These are phyloP conservation scores for Solanum aculeatissimum DNA, from an alignment of 305 asterid genomes.

Conservation along the genomic window DNA sequence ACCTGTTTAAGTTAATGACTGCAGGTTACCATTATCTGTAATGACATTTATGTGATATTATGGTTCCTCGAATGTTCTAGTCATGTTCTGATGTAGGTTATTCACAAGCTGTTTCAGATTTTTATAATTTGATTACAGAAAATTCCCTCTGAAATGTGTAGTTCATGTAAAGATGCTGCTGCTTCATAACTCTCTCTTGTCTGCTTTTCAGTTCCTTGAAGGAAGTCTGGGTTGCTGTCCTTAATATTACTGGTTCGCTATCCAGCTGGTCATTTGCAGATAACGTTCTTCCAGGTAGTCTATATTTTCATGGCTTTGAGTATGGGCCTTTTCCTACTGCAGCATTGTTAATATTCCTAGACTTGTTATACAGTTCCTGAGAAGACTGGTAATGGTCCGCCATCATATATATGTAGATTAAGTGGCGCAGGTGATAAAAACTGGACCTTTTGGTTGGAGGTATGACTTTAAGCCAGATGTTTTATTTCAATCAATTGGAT, in stretches of 20 bases:
- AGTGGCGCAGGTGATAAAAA: slow-evolving; percentile 68
- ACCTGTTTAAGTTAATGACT: not conserved
- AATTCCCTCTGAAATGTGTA: not conserved
- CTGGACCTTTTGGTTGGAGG: slow-evolving; percentile 99
- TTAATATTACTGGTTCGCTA: slow-evolving; percentile 87
- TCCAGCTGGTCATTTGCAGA: slow-evolving; percentile 92
- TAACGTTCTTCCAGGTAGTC: slow-evolving; percentile 62
- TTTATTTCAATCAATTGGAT: not conserved
- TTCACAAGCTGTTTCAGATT: not conserved
- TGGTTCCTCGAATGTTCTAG: not conserved
- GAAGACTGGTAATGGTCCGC: slow-evolving; percentile 50
- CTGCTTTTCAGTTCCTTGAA: slow-evolving; percentile 51
- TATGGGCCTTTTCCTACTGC: not conserved
- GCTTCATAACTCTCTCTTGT: not conserved
- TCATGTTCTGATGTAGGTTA: not conserved
- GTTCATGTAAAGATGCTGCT: not conserved
- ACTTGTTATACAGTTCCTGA: slow-evolving; percentile 52
- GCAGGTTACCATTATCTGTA: not conserved
- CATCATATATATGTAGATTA: slow-evolving; percentile 70
- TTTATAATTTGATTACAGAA: not conserved
- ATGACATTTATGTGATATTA: not conserved
- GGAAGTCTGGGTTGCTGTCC: slow-evolving; percentile 95
- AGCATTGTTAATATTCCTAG: slow-evolving; percentile 11
- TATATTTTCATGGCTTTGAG: not conserved
- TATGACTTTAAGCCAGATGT: slow-evolving; percentile 2